Evolutionary conservation across 2,329 filamentous ascomycete genomes (phyloP).

Genomic region (Talaromyces sp.): DNA sequence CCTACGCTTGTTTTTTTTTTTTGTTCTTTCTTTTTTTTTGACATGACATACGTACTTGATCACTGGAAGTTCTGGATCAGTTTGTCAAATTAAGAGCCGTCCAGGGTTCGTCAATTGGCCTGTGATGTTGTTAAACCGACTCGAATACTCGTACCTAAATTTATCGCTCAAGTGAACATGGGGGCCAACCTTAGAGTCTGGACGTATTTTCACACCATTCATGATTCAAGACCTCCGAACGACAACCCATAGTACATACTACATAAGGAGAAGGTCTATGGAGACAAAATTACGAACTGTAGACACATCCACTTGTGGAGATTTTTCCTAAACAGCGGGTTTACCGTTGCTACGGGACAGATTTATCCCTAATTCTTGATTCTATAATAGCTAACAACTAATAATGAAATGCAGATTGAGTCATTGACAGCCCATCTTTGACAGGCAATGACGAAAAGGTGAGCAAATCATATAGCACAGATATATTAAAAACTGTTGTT

Average conservation of each 20-base stretch:
- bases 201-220: no score
- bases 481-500: not conserved
- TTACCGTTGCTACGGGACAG: conserved; percentile 13
- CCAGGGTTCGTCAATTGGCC: not conserved
- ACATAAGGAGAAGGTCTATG: not conserved
- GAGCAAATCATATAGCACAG: not conserved
- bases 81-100: not conserved
- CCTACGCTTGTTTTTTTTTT: not conserved
- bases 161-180: not conserved
- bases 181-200: not conserved
- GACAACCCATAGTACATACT: not conserved
- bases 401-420: not conserved
- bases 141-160: not conserved
- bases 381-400: not conserved
- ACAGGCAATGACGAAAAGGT: not conserved
- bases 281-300: not conserved
- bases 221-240: not conserved
- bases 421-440: not conserved
- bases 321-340: not conserved
- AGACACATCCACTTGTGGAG: not conserved
- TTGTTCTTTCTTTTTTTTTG: no score
- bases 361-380: not conserved
- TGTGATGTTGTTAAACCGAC: not conserved
- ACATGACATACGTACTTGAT: not conserved
- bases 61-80: not conserved